Conservation (phyloP, 2,329 filamentous ascomycete genomes). For the Trichoderma citrinoviride region DNA sequence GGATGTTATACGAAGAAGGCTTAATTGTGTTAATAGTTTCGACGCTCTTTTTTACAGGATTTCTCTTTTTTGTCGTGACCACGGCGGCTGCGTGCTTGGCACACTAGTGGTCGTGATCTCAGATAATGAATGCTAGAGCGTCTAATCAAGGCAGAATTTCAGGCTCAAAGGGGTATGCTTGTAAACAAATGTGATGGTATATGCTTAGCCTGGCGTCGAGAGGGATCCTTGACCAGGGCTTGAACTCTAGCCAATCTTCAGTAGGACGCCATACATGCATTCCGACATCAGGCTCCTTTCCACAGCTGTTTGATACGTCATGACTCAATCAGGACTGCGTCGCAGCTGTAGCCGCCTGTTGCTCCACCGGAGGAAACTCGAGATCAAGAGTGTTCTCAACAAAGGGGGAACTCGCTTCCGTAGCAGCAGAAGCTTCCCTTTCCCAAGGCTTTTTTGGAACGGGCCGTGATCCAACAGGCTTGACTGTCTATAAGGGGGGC, state of each 20-base stretch:
- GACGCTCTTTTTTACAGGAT: slow-evolving; percentile 22
- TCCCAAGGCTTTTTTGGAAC: slow-evolving; percentile 75
- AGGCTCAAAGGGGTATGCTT: background rate
- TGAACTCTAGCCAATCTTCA: background rate
- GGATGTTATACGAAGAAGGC: slow-evolving; percentile 16
- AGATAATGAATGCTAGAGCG: slow-evolving; percentile 6
- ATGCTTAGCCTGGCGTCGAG: background rate
- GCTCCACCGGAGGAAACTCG: slow-evolving; percentile 36
- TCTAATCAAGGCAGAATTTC: background rate
- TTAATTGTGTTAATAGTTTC: slow-evolving; percentile 22
- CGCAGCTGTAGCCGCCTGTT: background rate
- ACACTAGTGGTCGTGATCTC: background rate
- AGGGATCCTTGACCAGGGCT: background rate
- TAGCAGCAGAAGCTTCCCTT: slow-evolving; percentile 43
- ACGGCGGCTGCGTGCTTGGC: background rate
- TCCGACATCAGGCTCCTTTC: background rate
- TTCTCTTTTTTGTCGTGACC: slow-evolving; percentile 14
- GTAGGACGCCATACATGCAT: background rate
- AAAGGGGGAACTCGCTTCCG: slow-evolving; percentile 25
- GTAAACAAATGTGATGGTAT: background rate
- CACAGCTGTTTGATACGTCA: background rate
- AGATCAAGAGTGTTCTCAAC: slow-evolving; percentile 33
- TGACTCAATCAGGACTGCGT: background rate
- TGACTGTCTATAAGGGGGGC: slow-evolving; percentile 40
- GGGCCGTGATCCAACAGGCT: slow-evolving; percentile 46